phyloP scores from a whole-genome alignment of 2,329 filamentous ascomycete species.

The Cladophialophora carrionii region DNA sequence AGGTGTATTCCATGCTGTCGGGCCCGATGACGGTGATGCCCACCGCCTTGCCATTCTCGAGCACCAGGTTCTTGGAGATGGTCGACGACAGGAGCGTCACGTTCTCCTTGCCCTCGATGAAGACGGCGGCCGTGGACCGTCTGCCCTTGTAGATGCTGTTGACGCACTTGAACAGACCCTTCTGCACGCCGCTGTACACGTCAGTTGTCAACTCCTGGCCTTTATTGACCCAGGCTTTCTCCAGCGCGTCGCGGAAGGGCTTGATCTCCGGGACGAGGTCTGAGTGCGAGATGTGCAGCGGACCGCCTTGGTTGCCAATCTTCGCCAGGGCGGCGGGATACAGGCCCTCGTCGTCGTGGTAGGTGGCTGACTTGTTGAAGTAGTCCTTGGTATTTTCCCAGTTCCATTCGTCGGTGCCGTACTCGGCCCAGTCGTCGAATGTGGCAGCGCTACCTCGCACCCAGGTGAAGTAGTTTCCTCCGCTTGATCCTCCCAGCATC shows the following conservation, averaged over 20 bases:
- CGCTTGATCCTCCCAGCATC: conserved; percentile 61
- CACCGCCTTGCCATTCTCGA: conserved; percentile 52
- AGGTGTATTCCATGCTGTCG: conserved; percentile 48
- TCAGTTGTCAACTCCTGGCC: conserved; percentile 58
- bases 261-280: conserved; percentile 58
- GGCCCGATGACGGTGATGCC: conserved; percentile 55
- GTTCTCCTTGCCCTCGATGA: conserved; percentile 59
- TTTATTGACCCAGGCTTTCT: conserved; percentile 58
- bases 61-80: conserved; percentile 59
- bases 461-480: conserved; percentile 68
- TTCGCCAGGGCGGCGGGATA: conserved; percentile 54
- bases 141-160: conserved; percentile 63
- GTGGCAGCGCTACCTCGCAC: conserved; percentile 61
- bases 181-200: conserved; percentile 60
- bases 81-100: conserved; percentile 56
- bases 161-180: conserved; percentile 58
- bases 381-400: conserved; percentile 59
- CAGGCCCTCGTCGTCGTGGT: conserved; percentile 58
- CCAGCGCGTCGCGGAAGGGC: conserved; percentile 50
- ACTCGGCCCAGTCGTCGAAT: conserved; percentile 57
- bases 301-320: conserved; percentile 55
- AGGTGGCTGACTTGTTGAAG: conserved; percentile 60
- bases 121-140: conserved; percentile 58
- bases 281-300: conserved; percentile 59
- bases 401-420: conserved; percentile 57